Evolutionary conservation across 139 green algal genomes (phyloP).

Genomic region (Haematococcus sp.): DNA sequence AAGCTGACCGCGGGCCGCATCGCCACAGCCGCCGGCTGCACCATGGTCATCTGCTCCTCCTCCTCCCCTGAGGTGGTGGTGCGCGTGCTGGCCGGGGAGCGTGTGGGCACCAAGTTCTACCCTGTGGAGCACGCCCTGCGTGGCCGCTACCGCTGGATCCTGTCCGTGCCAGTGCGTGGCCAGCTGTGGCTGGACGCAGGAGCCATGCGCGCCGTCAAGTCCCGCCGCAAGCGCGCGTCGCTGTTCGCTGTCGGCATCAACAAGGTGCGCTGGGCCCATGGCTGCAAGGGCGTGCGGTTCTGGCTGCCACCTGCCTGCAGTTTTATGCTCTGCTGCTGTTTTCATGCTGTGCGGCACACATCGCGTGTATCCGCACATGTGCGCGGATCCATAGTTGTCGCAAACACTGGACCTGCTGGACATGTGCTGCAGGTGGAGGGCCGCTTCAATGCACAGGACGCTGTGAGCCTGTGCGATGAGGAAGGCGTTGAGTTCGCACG

Average conservation of each 20-base stretch:
- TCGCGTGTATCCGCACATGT: too few relatives aligned
- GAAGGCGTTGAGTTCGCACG: conserved; percentile 76
- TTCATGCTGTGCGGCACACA: too few relatives aligned
- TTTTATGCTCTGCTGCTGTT: too few relatives aligned
- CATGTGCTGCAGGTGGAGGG: conserved; percentile 12
- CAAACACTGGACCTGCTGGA: too few relatives aligned
- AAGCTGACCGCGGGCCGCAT: conserved; percentile 93
- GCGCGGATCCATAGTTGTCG: not conserved
- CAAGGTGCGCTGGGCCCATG: conserved; percentile 35
- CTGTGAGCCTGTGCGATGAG: conserved; percentile 67
- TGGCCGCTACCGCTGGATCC: conserved; percentile 86
- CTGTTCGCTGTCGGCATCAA: conserved; percentile 82
- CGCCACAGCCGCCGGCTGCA: conserved; percentile 80
- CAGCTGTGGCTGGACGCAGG: conserved; percentile 72
- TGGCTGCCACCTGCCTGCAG: too few relatives aligned
- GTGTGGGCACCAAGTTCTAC: conserved; percentile 64
- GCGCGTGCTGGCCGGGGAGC: conserved; percentile 35
- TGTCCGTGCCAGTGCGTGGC: conserved; percentile 49
- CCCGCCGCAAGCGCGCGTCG: conserved; percentile 55
- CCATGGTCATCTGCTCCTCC: conserved; percentile 70
- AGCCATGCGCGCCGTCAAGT: conserved; percentile 64
- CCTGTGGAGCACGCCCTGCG: conserved; percentile 52
- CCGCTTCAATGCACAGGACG: conserved; percentile 47
- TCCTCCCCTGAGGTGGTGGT: conserved; percentile 50
- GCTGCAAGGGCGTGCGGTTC: too few relatives aligned